phyloP scores from a whole-genome alignment of 352 stramenopile species.

The Pythium sp. region DNA sequence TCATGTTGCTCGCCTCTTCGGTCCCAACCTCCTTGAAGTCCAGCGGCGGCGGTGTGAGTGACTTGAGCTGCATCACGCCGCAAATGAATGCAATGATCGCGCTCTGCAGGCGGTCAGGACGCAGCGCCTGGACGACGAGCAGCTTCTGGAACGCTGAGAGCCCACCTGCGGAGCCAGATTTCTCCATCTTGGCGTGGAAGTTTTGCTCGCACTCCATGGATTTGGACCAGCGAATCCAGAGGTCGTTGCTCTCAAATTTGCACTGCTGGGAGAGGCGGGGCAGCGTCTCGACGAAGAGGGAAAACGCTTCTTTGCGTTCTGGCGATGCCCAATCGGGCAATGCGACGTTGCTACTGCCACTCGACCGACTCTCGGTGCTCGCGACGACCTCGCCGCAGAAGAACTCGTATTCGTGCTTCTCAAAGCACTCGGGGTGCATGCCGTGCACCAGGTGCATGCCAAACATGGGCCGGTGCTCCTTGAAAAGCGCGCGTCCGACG shows the following conservation, averaged over 20 bases:
- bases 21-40: slow-evolving; percentile 69
- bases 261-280: slow-evolving; percentile 64
- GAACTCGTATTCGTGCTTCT: slow-evolving; percentile 91
- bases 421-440: slow-evolving; percentile 91
- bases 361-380: slow-evolving; percentile 23
- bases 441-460: slow-evolving; percentile 92
- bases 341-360: not conserved
- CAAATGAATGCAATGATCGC: slow-evolving; percentile 91
- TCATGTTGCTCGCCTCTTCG: slow-evolving; percentile 71
- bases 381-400: slow-evolving; percentile 87
- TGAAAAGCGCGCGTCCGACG: slow-evolving; percentile 91
- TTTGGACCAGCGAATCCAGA: slow-evolving; percentile 91
- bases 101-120: slow-evolving; percentile 88
- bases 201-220: slow-evolving; percentile 86
- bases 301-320: slow-evolving; percentile 87
- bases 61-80: slow-evolving; percentile 84
- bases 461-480: slow-evolving; percentile 93
- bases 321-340: slow-evolving; percentile 77
- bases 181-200: slow-evolving; percentile 90
- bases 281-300: slow-evolving; percentile 68
- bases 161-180: slow-evolving; percentile 31
- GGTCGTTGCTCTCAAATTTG: slow-evolving; percentile 78
- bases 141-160: slow-evolving; percentile 91
- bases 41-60: slow-evolving; percentile 76
- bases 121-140: slow-evolving; percentile 89